Evolutionary conservation across 768 basidiomycete genomes (phyloP).

Genomic region (Termitomyces sp.): DNA sequence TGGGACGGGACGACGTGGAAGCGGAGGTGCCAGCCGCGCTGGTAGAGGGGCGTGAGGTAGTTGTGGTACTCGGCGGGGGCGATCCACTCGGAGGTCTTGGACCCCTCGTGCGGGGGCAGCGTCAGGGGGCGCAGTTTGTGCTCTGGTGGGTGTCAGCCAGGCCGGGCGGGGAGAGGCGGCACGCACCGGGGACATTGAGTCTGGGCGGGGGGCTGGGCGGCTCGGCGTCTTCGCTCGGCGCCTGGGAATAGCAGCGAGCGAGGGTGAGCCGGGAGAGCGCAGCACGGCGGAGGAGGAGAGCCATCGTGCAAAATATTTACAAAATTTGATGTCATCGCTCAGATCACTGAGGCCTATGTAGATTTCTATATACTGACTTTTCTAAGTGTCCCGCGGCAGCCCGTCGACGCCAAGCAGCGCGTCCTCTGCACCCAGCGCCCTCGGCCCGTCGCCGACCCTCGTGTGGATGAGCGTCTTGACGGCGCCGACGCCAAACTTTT

Average conservation of each 20-base stretch:
- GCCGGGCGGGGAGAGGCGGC: not conserved
- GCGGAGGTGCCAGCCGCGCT: slow-evolving; percentile 21
- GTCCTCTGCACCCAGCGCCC: slow-evolving; percentile 57
- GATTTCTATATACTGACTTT: too few species aligned
- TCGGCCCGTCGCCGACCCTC: slow-evolving; percentile 86
- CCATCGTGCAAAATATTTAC: too few species aligned
- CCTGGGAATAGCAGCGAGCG: too few species aligned
- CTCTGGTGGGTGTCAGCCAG: not conserved
- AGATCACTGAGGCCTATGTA: too few species aligned
- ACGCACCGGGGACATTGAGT: not conserved
- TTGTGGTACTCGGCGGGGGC: slow-evolving; percentile 21
- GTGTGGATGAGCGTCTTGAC: slow-evolving; percentile 93
- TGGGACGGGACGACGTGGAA: not conserved
- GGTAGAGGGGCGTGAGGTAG: slow-evolving; percentile 30
- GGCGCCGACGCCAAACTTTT: slow-evolving; percentile 65
- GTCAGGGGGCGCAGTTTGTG: slow-evolving; percentile 6
- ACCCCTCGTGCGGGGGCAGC: slow-evolving; percentile 11
- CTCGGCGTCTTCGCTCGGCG: too few species aligned
- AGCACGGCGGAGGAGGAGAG: too few species aligned
- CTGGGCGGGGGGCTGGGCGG: too few species aligned
- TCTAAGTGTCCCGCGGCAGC: slow-evolving; percentile 34
- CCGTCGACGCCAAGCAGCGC: slow-evolving; percentile 65
- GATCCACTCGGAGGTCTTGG: slow-evolving; percentile 18
- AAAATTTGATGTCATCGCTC: too few species aligned
- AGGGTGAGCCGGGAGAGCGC: too few species aligned